Evolutionary conservation across 768 basidiomycete species (phyloP).

Genomic region (Lactifluus hygrophoroides): DNA sequence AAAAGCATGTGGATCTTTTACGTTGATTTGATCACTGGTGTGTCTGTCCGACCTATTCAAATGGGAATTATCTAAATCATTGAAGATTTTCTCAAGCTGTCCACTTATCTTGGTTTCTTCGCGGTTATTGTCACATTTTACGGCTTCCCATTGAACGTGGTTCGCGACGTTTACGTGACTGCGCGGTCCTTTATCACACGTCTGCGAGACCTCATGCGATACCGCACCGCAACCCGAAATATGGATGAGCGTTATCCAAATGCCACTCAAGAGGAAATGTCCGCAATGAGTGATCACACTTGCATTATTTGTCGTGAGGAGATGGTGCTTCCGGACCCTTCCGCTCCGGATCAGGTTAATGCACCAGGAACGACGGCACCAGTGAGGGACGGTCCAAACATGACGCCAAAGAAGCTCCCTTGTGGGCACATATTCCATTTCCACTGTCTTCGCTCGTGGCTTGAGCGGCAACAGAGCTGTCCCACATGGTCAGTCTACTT

Average conservation of each 20-base stretch:
- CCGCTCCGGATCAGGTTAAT: conserved; percentile 11
- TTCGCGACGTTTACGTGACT: conserved; percentile 95
- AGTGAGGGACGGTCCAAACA: conserved; percentile 68
- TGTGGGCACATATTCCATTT: conserved; percentile 99
- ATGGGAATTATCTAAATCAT: conserved; percentile 10
- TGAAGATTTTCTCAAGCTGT: conserved; percentile 88
- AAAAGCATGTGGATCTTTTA: conserved; percentile 98
- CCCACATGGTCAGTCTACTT: conserved; percentile 77
- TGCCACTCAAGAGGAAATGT: conserved; percentile 79
- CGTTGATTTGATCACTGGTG: conserved; percentile 85
- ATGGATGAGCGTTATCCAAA: conserved; percentile 96
- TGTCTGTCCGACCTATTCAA: conserved; percentile 22
- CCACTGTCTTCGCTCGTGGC: conserved; percentile 93
- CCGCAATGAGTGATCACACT: conserved; percentile 74
- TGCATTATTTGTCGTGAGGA: conserved; percentile 99
- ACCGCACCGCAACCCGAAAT: conserved; percentile 88
- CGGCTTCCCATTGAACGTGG: conserved; percentile 91
- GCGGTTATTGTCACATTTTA: conserved; percentile 89
- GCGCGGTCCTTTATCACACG: conserved; percentile 86
- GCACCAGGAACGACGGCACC: conserved; percentile 22
- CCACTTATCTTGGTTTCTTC: conserved; percentile 92
- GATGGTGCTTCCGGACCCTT: conserved; percentile 46
- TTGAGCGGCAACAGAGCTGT: conserved; percentile 97
- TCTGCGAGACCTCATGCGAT: conserved; percentile 81
- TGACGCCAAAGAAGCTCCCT: conserved; percentile 91